Evolutionary conservation across 805 yeast species (phyloP).

Genomic region (Metschnikowia koreensis): DNA sequence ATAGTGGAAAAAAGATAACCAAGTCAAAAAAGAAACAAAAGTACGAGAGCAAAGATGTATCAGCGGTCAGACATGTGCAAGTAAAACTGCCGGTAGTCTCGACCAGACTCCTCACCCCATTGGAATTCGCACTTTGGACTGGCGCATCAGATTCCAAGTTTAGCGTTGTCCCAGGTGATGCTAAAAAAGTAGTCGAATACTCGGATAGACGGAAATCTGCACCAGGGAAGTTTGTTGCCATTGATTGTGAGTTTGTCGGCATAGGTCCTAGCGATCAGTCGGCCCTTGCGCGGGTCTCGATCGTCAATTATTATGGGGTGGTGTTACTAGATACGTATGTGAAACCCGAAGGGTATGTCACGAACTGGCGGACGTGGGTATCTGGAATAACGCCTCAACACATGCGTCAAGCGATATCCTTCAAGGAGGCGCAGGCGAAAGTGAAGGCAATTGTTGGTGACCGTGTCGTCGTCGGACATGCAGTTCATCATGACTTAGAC

Average conservation of each 20-base stretch:
- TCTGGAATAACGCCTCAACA: conserved; percentile 76
- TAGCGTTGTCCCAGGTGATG: background rate
- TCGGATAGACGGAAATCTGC: conserved; percentile 35
- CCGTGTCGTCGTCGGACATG: conserved; percentile 77
- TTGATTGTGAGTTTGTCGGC: conserved; percentile 95
- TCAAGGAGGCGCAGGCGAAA: conserved; percentile 61
- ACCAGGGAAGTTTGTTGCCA: conserved; percentile 72
- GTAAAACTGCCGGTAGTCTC: background rate
- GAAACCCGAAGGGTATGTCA: conserved; percentile 68
- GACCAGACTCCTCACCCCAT: conserved; percentile 5
- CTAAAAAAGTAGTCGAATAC: background rate
- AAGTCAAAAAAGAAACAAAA: background rate
- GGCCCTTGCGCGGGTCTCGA: conserved; percentile 81
- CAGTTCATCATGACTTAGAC: conserved; percentile 74
- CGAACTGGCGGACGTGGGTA: conserved; percentile 92
- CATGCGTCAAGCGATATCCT: conserved; percentile 65
- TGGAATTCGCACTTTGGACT: conserved; percentile 14
- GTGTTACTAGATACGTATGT: conserved; percentile 72
- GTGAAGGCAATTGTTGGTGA: conserved; percentile 28
- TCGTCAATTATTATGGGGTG: conserved; percentile 80
- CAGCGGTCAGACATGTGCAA: background rate
- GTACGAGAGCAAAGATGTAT: background rate
- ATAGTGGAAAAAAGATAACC: background rate
- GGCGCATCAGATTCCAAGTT: conserved; percentile 2
- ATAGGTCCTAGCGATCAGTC: conserved; percentile 67